Conservation (phyloP, 768 basidiomycete genomes). For the Podaxis mareebaensis region DNA sequence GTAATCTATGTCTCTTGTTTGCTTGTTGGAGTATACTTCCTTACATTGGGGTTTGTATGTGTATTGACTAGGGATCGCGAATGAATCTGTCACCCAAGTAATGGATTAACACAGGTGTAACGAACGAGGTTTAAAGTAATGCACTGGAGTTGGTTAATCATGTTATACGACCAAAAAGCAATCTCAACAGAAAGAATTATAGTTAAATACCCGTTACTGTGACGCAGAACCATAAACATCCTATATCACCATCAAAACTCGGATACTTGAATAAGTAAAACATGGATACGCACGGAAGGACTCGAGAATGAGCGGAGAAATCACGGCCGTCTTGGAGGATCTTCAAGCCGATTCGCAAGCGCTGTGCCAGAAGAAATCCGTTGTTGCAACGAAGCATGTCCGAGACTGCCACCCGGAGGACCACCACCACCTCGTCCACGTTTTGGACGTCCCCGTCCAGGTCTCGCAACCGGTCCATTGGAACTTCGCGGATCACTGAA, state of each 20-base stretch:
- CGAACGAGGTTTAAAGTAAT: background rate
- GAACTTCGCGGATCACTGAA: constrained; percentile 4
- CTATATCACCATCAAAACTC: background rate
- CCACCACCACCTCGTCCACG: constrained; percentile 8
- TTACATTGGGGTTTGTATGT: background rate
- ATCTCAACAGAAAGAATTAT: background rate
- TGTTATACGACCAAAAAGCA: background rate
- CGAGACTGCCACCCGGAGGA: background rate
- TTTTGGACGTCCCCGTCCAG: constrained; percentile 8
- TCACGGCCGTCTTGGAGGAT: constrained; percentile 4
- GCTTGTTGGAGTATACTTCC: background rate
- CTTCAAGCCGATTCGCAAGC: constrained; percentile 7
- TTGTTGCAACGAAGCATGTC: constrained; percentile 9
- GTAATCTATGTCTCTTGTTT: constrained; percentile 11
- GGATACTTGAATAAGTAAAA: background rate
- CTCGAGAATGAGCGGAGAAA: background rate
- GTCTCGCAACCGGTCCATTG: background rate
- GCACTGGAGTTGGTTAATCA: background rate
- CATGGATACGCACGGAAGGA: background rate
- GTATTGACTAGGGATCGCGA: background rate
- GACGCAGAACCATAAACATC: background rate
- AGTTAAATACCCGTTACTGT: background rate
- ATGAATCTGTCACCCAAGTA: background rate
- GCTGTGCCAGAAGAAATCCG: constrained; percentile 8
- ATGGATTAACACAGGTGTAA: background rate